These are phyloP conservation scores for Austroboletus eburneus DNA, from an alignment of 768 basidiomycete species.

Conservation along the genomic window DNA sequence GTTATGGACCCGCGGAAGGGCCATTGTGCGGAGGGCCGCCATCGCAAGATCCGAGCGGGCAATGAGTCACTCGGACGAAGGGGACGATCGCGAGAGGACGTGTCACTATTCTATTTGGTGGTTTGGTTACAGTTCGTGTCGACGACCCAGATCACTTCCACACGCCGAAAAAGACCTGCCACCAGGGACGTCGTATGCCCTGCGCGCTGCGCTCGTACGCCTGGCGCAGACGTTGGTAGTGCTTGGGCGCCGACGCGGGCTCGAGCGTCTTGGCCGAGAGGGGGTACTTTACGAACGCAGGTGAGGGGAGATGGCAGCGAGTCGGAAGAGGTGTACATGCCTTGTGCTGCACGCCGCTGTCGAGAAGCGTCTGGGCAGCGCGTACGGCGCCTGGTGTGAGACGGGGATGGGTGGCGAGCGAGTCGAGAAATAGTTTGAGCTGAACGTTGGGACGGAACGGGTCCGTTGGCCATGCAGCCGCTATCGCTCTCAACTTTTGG, in stretches of 20 bases:
- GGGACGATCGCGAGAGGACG: too few relatives aligned
- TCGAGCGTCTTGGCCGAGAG: constrained; percentile 58
- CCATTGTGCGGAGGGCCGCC: background rate
- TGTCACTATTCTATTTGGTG: too few relatives aligned
- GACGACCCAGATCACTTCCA: constrained; percentile 48
- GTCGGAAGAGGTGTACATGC: too few relatives aligned
- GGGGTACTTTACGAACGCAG: constrained; percentile 53
- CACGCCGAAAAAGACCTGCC: constrained; percentile 77
- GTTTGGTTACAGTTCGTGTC: too few relatives aligned
- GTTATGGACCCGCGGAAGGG: constrained; percentile 1
- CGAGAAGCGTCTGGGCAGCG: constrained; percentile 51
- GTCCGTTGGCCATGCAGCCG: constrained; percentile 62
- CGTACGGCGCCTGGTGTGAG: constrained; percentile 59
- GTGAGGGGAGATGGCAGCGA: constrained; percentile 9
- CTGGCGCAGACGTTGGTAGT: constrained; percentile 71
- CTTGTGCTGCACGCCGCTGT: constrained; percentile 55
- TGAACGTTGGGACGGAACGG: constrained; percentile 78
- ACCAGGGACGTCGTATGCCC: constrained; percentile 78
- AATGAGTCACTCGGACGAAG: too few relatives aligned
- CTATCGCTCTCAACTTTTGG: constrained; percentile 51
- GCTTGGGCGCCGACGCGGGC: constrained; percentile 66
- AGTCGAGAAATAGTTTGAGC: constrained; percentile 58
- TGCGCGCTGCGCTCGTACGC: constrained; percentile 71
- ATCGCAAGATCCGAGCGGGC: too few relatives aligned
- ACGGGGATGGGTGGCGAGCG: constrained; percentile 64